Evolutionary conservation across 805 yeast species (phyloP), one percentile per base, ranked within the genome.

Genomic region (Candida insectorum): DNA sequence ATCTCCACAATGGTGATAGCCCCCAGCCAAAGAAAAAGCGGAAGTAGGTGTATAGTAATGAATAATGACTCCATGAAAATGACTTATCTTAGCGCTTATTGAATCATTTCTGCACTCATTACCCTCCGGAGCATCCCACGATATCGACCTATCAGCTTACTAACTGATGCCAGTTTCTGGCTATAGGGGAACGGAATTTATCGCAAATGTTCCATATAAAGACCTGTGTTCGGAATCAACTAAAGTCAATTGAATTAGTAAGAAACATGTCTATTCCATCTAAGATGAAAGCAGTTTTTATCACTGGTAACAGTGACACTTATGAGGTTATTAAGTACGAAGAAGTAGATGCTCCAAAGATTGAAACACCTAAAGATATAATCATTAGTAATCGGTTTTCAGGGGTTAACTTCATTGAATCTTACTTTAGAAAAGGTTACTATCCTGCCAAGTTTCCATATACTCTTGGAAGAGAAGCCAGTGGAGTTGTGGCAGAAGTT

Each of bases 371-470:
- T 33, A 37, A 42, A 18, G 85, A 86, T 40, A 52, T 89, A 8
- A 64, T 89, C 30, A 68, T 89, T 51, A 81, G 82, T 58, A 85
- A 83, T 67, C 69, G 65, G 35, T 87, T 75, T 47, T 71, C 88
- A 9, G 97, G 97, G 21, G 63, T 87, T 49, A 87, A 87, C 48
- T 84, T 75, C 64, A 82, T 87, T 44, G 97, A 89, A 49, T 67
- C 78, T 4, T 89, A 88, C 60, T 85, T 84, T 65, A 74, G 96
- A 51, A 73, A 63, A 31, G 96, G 96, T 4, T 49, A 82, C 4
- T 89, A 89, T 51, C 83, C 85, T 6, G 49, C 66, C 10, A 27
- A 7, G 30, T 41, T 49, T 20, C 97, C 97, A 0, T 71, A 65
- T 41, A 60, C 75, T 17, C 63, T 84, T 20, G 96, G 96, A 16